A percentile compares a stretch with the other conserved stretches of the same genome.
phyloP scores from a whole-genome alignment of 1,284 basidiomycete genomes.

The Quambalaria eucalypti region DNA sequence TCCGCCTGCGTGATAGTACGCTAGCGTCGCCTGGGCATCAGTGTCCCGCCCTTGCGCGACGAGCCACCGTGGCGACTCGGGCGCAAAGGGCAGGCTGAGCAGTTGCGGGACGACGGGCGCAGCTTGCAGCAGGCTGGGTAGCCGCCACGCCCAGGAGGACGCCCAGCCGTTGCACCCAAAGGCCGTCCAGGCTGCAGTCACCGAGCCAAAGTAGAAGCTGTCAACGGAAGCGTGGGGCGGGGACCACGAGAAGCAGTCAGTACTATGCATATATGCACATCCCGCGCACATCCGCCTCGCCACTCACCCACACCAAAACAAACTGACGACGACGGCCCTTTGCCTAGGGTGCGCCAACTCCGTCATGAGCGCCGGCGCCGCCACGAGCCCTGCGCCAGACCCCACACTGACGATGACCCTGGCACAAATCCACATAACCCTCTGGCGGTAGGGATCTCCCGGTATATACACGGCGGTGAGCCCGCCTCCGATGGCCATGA shows the following conservation, averaged over 20 bases:
- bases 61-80: neutral
- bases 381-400: neutral
- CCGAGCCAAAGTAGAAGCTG: neutral
- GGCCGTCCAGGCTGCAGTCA: neutral
- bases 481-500: constrained; percentile 1
- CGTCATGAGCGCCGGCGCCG: constrained; percentile 6
- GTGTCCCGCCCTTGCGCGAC: neutral
- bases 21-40: neutral
- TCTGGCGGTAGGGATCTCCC: neutral
- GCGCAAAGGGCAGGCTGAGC: neutral
- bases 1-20: neutral
- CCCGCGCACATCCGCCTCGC: too few relatives aligned
- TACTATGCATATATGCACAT: too few relatives aligned
- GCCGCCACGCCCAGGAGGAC: neutral
- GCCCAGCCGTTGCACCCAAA: neutral
- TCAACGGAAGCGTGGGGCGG: too few relatives aligned
- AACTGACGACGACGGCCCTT: neutral
- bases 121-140: neutral
- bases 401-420: constrained; percentile 5
- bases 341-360: constrained; percentile 9
- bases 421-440: constrained; percentile 1
- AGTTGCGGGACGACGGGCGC: neutral
- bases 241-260: too few relatives aligned
- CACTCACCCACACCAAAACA: neutral
- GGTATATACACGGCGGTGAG: constrained; percentile 1